Conservation (phyloP, 1,139 yeast genomes). For the Arxiozyma telluris region DNA sequence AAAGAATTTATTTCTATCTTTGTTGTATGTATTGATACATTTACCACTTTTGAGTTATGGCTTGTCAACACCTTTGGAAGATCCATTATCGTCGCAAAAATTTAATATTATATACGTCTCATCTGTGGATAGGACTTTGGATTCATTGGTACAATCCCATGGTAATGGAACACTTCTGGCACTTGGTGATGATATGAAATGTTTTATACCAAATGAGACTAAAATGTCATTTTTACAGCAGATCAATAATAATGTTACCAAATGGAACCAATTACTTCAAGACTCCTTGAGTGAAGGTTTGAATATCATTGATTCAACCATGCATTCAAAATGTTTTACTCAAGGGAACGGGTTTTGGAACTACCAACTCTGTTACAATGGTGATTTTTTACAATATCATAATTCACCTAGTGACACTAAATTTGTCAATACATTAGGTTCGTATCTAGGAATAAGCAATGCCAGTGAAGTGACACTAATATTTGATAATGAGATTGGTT, state of each 20-base stretch:
- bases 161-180: conserved; percentile 12
- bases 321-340: conserved; percentile 30
- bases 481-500: conserved; percentile 31
- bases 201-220: conserved; percentile 18
- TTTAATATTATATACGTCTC: conserved; percentile 18
- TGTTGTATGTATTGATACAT: background rate
- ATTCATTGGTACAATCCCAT: conserved; percentile 6
- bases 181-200: conserved; percentile 17
- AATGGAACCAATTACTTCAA: conserved; percentile 9
- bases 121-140: conserved; percentile 4
- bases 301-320: conserved; percentile 24
- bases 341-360: conserved; percentile 53
- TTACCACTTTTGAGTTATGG: conserved; percentile 1
- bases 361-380: conserved; percentile 49
- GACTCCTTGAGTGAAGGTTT: conserved; percentile 16
- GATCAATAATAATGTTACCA: conserved; percentile 5
- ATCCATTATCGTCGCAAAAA: conserved; percentile 16
- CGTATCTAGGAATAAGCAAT: conserved; percentile 19
- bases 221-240: conserved; percentile 4
- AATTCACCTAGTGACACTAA: conserved; percentile 15
- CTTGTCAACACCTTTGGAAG: conserved; percentile 17
- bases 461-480: conserved; percentile 15
- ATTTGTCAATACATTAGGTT: background rate
- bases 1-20: background rate
- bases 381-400: conserved; percentile 52